Base-by-base conservation (phyloP, 805 yeast genomes). In the Nadsonia fulvescens region DNA sequence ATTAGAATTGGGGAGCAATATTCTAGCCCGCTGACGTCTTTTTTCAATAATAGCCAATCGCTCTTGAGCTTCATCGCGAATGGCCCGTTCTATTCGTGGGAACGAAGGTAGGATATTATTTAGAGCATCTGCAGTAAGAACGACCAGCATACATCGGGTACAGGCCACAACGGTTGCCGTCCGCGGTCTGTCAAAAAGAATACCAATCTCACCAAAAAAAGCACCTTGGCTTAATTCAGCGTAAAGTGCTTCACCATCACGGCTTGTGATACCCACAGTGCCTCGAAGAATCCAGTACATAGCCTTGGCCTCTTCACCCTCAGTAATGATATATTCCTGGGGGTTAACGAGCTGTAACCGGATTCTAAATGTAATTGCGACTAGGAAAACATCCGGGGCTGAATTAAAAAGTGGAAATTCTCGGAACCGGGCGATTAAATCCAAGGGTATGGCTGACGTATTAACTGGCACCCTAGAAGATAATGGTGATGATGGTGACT, bases 241-340 rank as follows among this genome's bases (percentile, higher is more conserved):
- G 39, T 70, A 71, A 3, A 68, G 58, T 3, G 76, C 63, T 47
- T 75, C 86, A 15, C 81, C 83, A 42, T 75, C 89, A 1, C 76
- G 63, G 8, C 78, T 68, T 0, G 81, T 66, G 8, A 76, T 79
- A n/a, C 69, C 66, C 3, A 75, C 86, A 0, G 70, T 60, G 3
- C 89, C 89, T 39, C 74, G 63, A 9, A 75, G 46, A 19, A 75
- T 70, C 82, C 86, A 74, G 41, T 73, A 75, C 78, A 76, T 73
- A 12, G 83, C 64, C 37, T 62, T 63, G 2, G 81, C 70, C 1
- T 70, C 73, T 36, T 74, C 82, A 2, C 86, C 83, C 35, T 60
- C 66, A 31, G 66, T 67, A 22, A 75, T 68, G 18, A 75, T 69
- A 42, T 65, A 70, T 33, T 70, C 75, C 37, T 72, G 78, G 0